Base-by-base conservation (phyloP, 2,329 filamentous ascomycete species). In the Bimuria novae-zelandiae region DNA sequence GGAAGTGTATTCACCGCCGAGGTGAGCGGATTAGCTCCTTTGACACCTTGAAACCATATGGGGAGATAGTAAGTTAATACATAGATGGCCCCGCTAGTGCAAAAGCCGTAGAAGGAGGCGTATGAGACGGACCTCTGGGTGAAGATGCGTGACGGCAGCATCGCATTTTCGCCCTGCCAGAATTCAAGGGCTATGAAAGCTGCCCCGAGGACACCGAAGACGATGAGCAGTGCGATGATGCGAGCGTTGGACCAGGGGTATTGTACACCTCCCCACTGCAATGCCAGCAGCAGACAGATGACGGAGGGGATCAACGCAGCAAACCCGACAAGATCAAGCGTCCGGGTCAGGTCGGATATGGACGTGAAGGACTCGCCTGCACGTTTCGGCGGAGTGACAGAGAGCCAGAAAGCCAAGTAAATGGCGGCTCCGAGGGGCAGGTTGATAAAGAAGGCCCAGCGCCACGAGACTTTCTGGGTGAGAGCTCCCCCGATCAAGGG, bases 141-240 rank as follows among this genome's bases (percentile, higher is more conserved):
- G 41, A 74, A 43, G 23, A 77, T 60, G 10, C 70, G 63, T 6
- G 66, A 65, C 2, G 75, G 74, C 4, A 77, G 65, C 12, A 59
- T 55, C 1, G 58, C 57, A 8, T 36, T 14, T 19, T 63, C 51
- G 10, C 50, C 45, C 7, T 30, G 35, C 4, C 45, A 32, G n/a
- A 25, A 17, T n/a, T 63, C 46, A 21, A 54, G 46, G 7, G 33
- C 21, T 4, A 55, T 14, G 22, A 62, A 68, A 3, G 51, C 40
- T 17, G 53, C 14, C 7, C 57, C 14, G 7, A 45, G 48, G 1
- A 45, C 46, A 2, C 19, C 48, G 12, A 51, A 56, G 3, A 52
- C 39, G 16, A 49, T 37, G 25, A 66, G 49, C 1, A 63, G 47
- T 1, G 48, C 57, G 30, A 64, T 60, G 36, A 66, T 49, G 3